Base-by-base conservation (phyloP, 768 basidiomycete species). In the Suillus ampliporus region DNA sequence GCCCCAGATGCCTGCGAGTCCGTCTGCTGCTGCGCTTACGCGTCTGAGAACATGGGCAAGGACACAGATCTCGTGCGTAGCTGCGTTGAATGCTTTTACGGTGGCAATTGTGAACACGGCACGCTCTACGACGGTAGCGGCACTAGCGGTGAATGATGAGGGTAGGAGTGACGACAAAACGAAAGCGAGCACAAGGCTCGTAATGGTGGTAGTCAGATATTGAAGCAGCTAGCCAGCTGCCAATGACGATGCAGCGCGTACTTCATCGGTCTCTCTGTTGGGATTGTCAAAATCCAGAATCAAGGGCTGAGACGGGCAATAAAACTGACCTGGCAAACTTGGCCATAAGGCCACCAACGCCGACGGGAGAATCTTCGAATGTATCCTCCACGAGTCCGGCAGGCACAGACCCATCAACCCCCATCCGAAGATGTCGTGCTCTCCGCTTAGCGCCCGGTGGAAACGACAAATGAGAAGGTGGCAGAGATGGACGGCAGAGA, bases 21-120 rank as follows among this genome's bases (percentile, higher is more conserved):
- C 78, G 51, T 78, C 74, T 13, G 90, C 85, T 5, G 85, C 82
- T 0, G 57, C 64, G 23, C 80, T 79, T 7, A 89, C 76, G 37
- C 73, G 69, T 28, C 75, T 68, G 47, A 89, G 79, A 10, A 89
- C 75, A 3, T 78, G 73, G 4, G 78, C 64, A 58, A 87, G 78
- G 8, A 81, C 79, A 15, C 84, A 78, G 61, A 80, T 76, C 67
- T 91, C 90, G 70, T 80, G 75, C 0, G 76, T 63, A 28, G 86
- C 78, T 2, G 94, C 95, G 75, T 95, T 96, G 83, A 94, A 95
- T 0, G 91, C 92, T 73, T 97, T 97, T 76, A 98, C 94, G 3
- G 95, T 97, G 15, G 90, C 77, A 68, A 99, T 95, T 48, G 90
- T 86, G 7, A 86, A 72, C 14, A 88, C 77, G 3, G 91, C 87